These are phyloP conservation scores for Sugiyamaella qingdaonensis DNA, from an alignment of 805 yeast genomes.

Conservation along the genomic window DNA sequence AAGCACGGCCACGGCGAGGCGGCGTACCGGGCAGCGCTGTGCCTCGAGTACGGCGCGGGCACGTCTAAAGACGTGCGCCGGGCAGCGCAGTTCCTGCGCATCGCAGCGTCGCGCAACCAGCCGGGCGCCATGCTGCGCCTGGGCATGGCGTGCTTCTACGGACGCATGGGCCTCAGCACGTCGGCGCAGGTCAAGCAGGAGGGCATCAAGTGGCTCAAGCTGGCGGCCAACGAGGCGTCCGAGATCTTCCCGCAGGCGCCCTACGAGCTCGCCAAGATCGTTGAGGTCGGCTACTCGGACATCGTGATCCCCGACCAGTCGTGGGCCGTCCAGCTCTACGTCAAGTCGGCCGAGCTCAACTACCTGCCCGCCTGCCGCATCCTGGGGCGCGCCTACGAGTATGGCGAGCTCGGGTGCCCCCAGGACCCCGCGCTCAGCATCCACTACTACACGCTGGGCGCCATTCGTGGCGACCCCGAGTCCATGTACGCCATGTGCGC, in stretches of 20 bases:
- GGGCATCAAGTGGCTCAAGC: slow-evolving; percentile 88
- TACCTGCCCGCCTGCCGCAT: slow-evolving; percentile 75
- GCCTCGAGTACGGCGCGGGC: slow-evolving; percentile 93
- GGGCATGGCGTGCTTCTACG: slow-evolving; percentile 81
- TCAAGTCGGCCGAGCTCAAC: slow-evolving; percentile 85
- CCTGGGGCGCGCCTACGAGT: slow-evolving; percentile 79
- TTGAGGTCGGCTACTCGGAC: slow-evolving; percentile 80
- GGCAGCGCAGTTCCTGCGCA: slow-evolving; percentile 74
- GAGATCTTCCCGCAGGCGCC: slow-evolving; percentile 92
- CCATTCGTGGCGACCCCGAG: slow-evolving; percentile 78
- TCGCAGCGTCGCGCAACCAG: slow-evolving; percentile 87
- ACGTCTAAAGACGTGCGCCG: slow-evolving; percentile 83
- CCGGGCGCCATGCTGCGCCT: slow-evolving; percentile 95
- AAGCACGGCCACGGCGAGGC: slow-evolving; percentile 91
- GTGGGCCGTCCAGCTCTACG: slow-evolving; percentile 81
- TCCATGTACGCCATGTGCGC: slow-evolving; percentile 95
- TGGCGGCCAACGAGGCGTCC: slow-evolving; percentile 81
- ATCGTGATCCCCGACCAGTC: slow-evolving; percentile 76
- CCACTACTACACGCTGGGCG: slow-evolving; percentile 90
- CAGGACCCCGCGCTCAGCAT: slow-evolving; percentile 80
- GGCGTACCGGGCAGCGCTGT: slow-evolving; percentile 85
- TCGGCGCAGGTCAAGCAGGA: slow-evolving; percentile 68
- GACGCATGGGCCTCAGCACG: slow-evolving; percentile 70
- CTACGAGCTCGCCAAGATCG: slow-evolving; percentile 81
- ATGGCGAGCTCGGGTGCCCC: slow-evolving; percentile 62